These are phyloP conservation scores for Tillandsia leiboldiana DNA, from an alignment of 176 grass and related monocot genomes.

Conservation along the genomic window DNA sequence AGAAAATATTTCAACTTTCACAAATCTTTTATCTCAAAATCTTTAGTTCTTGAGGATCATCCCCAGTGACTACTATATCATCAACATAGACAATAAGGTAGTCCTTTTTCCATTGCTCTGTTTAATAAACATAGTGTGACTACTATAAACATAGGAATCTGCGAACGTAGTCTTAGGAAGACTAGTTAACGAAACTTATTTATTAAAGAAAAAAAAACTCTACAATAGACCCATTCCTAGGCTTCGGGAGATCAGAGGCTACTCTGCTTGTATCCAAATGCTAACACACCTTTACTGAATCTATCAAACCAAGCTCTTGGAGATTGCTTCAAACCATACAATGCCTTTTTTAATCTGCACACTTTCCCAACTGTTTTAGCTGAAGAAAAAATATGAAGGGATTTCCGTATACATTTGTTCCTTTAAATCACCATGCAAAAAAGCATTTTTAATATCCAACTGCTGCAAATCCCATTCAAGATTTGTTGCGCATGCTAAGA, in stretches of 20 bases:
- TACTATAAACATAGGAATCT: too few species aligned
- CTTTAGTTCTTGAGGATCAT: not conserved
- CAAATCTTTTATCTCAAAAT: slow-evolving; percentile 5
- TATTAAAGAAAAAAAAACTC: too few species aligned
- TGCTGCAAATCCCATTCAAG: not conserved
- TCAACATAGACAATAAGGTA: slow-evolving; percentile 4
- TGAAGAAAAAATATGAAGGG: not conserved
- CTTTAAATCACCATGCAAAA: not conserved
- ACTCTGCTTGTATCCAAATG: not conserved
- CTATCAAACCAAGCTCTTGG: too few species aligned
- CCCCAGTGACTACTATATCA: not conserved
- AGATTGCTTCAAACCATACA: slow-evolving; percentile 1
- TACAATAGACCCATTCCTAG: too few species aligned
- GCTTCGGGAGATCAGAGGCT: not conserved
- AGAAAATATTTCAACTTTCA: not conserved
- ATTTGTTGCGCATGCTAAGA: not conserved
- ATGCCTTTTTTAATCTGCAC: not conserved
- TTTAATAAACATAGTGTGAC: not conserved
- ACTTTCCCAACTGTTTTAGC: not conserved
- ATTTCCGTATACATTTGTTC: not conserved
- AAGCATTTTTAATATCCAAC: too few species aligned
- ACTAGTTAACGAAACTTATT: too few species aligned
- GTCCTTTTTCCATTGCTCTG: not conserved
- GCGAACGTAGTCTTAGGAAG: too few species aligned
- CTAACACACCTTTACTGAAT: not conserved